These are phyloP conservation scores for Aotearoamyces nothofagi DNA, from an alignment of 2,329 filamentous ascomycete species.

Conservation along the genomic window DNA sequence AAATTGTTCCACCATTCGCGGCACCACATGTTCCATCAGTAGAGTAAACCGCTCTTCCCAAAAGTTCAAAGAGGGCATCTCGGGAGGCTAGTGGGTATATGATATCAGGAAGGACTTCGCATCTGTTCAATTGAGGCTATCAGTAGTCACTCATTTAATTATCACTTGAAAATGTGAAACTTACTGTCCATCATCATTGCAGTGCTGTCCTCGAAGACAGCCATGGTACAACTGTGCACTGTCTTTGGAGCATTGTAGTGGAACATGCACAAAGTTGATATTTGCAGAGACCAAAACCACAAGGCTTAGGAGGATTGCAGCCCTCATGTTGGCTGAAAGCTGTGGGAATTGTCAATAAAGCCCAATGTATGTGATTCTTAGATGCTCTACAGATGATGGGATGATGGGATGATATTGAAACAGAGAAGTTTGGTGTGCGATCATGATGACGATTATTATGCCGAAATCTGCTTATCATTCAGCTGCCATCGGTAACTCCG, in stretches of 20 bases:
- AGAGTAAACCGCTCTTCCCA: conserved; percentile 10
- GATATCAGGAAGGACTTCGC: conserved; percentile 7
- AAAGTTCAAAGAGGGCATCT: conserved; percentile 2
- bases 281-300: conserved; percentile 25
- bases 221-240: conserved; percentile 15
- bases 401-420: no score
- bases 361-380: no score
- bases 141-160: conserved; percentile 1
- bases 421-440: no score
- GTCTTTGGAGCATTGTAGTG: conserved; percentile 25
- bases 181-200: conserved; percentile 12
- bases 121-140: conserved; percentile 9
- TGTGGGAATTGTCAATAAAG: no score
- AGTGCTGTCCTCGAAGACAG: conserved; percentile 17
- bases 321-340: conserved; percentile 16
- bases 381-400: no score
- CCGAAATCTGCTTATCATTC: no score
- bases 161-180: conserved; percentile 2
- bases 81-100: conserved; percentile 7
- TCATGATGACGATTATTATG: no score
- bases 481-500: no score
- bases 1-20: conserved; percentile 27
- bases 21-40: conserved; percentile 34
- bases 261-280: conserved; percentile 30
- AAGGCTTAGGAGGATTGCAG: conserved; percentile 15